Base-by-base conservation (phyloP, 352 stramenopile species). In the Blastocystis sp. region DNA sequence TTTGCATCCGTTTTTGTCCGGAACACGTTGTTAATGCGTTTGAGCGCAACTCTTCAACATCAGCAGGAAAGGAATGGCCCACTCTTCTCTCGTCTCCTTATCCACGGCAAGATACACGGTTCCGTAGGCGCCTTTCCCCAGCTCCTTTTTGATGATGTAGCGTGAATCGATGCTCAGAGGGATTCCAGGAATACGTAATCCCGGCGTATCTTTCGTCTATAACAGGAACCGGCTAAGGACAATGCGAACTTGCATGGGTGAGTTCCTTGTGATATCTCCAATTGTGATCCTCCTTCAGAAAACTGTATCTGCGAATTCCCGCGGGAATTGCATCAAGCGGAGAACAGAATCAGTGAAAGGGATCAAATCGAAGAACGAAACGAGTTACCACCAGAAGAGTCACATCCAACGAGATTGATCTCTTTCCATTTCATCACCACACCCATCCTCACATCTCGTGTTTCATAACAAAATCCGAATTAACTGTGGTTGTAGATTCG, bases 1-100 rank as follows among this genome's bases (percentile, higher is more conserved):
- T 89, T 89, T n/a, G 79, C 79, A 89, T 89, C 79, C 4, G 79
- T 89, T 77, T 89, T 89, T 89, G 79, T 89, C n/a, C 79, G 79
- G 45, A 89, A 89, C 37, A 89, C 79, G 51, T 89, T 55, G 16
- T 79, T 80, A 65, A 89, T 89, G 2, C 79, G 79, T 45, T 89
- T 89, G 33, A 89, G 31, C 60, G 79, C 79, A 9, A 89, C 79
- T 80, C 67, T 33, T n/a, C 45, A 66, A 37, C 67, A 26, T 19
- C 3, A 55, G 16, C 16, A 55, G 45, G 45, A n/a, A 63, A 51
- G 4, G 19, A 19, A 29, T n/a, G 19, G 9, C 55, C 12, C 19
- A 85, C 74, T 85, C 51, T 67, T 89, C 79, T 55, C 61, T 55
- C 29, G 67, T 80, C 19, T 31, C 9, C 21, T 37, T 51, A 89